Evolutionary conservation across 2,329 filamentous ascomycete genomes (phyloP).

Genomic region (Ascosphaera apis): DNA sequence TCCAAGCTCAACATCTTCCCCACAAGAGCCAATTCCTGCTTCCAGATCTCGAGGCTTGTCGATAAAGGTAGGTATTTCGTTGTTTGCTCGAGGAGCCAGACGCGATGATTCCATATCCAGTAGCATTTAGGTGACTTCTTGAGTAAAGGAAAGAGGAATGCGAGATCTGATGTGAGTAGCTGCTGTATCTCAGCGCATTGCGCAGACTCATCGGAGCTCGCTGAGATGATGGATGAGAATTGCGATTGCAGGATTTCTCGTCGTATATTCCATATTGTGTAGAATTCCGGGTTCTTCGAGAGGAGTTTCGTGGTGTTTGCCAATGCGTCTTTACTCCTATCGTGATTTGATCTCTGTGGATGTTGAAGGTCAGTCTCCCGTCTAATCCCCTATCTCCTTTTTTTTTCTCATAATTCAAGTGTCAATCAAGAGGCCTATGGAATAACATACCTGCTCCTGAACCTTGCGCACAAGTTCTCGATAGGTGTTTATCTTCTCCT

Average conservation of each 20-base stretch:
- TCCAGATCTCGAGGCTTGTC: constrained; percentile 47
- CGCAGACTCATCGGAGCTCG: constrained; percentile 20
- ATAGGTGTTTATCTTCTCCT: background rate
- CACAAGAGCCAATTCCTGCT: constrained; percentile 59
- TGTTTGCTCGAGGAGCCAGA: constrained; percentile 59
- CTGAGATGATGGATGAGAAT: constrained; percentile 15
- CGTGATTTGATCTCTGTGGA: constrained; percentile 15
- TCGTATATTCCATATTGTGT: constrained; percentile 30
- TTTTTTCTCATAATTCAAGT: too few relatives aligned
- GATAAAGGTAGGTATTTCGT: constrained; percentile 36
- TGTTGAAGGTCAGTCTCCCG: too few relatives aligned
- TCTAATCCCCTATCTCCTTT: too few relatives aligned
- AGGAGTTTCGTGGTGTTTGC: constrained; percentile 22
- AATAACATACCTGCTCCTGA: constrained; percentile 4
- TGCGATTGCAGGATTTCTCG: constrained; percentile 45
- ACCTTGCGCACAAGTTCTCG: background rate
- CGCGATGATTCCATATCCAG: constrained; percentile 95
- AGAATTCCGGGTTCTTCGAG: constrained; percentile 25
- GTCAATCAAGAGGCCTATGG: too few relatives aligned
- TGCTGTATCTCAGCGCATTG: constrained; percentile 19
- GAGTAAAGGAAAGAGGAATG: constrained; percentile 64
- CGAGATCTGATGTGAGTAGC: constrained; percentile 48
- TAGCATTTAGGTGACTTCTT: constrained; percentile 87
- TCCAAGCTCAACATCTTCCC: constrained; percentile 75
- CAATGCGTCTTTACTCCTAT: constrained; percentile 21